Evolutionary conservation across 2,329 filamentous ascomycete species (phyloP).

Genomic region (Exutisphaerella laricina): DNA sequence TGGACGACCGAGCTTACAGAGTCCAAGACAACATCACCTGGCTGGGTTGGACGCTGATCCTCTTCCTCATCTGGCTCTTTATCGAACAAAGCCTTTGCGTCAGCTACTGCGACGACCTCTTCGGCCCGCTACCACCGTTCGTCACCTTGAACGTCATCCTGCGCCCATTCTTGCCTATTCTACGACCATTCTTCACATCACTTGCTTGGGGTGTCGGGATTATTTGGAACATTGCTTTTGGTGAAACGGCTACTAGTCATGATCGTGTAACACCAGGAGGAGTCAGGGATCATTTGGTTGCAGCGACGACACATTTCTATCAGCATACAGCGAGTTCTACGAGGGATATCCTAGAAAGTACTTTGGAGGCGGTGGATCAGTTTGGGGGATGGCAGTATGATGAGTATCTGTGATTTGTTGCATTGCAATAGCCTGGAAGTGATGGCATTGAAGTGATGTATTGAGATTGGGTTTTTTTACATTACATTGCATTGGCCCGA

Average conservation of each 20-base stretch:
- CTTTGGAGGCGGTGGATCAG: background rate
- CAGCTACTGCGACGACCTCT: conserved; percentile 48
- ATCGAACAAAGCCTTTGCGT: conserved; percentile 24
- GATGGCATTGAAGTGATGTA: background rate
- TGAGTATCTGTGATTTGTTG: background rate
- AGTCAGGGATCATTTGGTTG: background rate
- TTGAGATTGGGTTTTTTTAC: background rate
- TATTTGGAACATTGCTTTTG: background rate
- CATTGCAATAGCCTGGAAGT: background rate
- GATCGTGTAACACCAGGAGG: background rate
- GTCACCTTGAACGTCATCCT: conserved; percentile 52
- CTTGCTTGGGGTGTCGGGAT: background rate
- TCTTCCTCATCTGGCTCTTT: conserved; percentile 45
- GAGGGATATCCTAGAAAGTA: background rate
- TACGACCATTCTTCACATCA: background rate
- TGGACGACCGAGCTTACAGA: conserved; percentile 13
- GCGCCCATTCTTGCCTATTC: conserved; percentile 30
- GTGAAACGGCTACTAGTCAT: conserved; percentile 2
- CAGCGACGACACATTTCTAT: background rate
- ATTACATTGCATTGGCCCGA: no score
- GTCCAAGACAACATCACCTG: conserved; percentile 35
- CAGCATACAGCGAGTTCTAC: background rate
- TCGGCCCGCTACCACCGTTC: conserved; percentile 51
- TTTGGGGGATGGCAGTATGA: background rate
- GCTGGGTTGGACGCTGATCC: conserved; percentile 37